Conservation (phyloP, 2,329 filamentous ascomycete species). For the Colletotrichum liriopes region DNA sequence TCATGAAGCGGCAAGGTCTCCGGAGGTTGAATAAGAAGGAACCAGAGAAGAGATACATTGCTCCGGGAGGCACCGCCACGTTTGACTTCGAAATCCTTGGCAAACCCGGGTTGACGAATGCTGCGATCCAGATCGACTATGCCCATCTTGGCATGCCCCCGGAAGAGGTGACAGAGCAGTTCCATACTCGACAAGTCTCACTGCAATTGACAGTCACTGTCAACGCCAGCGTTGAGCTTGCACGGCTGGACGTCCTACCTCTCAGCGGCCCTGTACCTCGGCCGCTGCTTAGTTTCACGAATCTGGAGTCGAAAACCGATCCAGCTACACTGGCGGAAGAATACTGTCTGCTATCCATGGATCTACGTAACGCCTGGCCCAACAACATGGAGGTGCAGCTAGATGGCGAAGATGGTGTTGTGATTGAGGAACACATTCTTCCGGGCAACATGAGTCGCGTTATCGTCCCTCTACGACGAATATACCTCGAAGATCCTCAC, state of each 20-base stretch:
- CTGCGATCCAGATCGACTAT: conserved; percentile 88
- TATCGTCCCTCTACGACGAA: conserved; percentile 81
- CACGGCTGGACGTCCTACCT: conserved; percentile 84
- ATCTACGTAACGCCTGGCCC: conserved; percentile 92
- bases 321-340: conserved; percentile 55
- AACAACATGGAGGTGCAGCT: conserved; percentile 80
- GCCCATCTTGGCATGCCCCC: conserved; percentile 81
- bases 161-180: conserved; percentile 79
- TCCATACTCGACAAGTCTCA: conserved; percentile 87
- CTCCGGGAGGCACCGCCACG: conserved; percentile 76
- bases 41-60: conserved; percentile 72
- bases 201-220: conserved; percentile 90
- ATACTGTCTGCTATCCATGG: conserved; percentile 85
- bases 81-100: conserved; percentile 91
- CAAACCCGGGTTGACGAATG: conserved; percentile 86
- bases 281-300: conserved; percentile 68
- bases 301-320: conserved; percentile 60
- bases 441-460: conserved; percentile 81
- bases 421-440: conserved; percentile 71
- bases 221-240: conserved; percentile 89
- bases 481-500: conserved; percentile 84
- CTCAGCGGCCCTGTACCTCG: conserved; percentile 77
- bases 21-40: conserved; percentile 65
- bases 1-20: conserved; percentile 81
- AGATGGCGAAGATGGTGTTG: conserved; percentile 64